Evolutionary conservation across 768 basidiomycete genomes (phyloP).

Genomic region (Tulasnella sp.): DNA sequence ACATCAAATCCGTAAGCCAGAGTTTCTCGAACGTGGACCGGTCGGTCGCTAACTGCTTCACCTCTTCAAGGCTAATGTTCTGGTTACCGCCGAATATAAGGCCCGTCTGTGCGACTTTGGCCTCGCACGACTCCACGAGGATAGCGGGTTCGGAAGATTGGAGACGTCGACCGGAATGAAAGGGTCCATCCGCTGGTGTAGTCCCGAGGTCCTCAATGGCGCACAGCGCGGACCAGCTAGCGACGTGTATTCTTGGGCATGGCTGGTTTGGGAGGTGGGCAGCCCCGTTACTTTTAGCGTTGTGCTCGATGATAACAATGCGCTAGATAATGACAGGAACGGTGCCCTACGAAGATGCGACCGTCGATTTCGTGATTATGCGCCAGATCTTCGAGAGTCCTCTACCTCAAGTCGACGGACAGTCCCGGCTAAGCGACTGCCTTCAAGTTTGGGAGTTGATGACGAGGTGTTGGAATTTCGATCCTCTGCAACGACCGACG

Average conservation of each 20-base stretch:
- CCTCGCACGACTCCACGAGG: not conserved
- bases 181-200: conserved; percentile 14
- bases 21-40: not conserved
- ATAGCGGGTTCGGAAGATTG: not conserved
- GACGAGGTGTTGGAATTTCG: not conserved
- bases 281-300: not conserved
- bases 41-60: not conserved
- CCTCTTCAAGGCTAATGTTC: not conserved
- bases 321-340: not conserved
- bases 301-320: not conserved
- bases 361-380: not conserved
- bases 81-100: not conserved
- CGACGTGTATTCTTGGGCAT: conserved; percentile 7
- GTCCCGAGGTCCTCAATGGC: conserved; percentile 7
- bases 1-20: not conserved
- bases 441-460: conserved; percentile 1
- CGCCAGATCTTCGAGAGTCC: not conserved
- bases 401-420: not conserved
- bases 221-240: not conserved
- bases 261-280: not conserved
- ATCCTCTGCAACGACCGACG: not conserved
- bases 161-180: not conserved
- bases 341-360: not conserved
- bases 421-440: not conserved
- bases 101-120: conserved; percentile 10